Percentiles rank a stretch among this genome's conserved stretches.
These are phyloP conservation scores for Truncatella angustata DNA, from an alignment of 2,329 filamentous ascomycete genomes.

Conservation along the genomic window DNA sequence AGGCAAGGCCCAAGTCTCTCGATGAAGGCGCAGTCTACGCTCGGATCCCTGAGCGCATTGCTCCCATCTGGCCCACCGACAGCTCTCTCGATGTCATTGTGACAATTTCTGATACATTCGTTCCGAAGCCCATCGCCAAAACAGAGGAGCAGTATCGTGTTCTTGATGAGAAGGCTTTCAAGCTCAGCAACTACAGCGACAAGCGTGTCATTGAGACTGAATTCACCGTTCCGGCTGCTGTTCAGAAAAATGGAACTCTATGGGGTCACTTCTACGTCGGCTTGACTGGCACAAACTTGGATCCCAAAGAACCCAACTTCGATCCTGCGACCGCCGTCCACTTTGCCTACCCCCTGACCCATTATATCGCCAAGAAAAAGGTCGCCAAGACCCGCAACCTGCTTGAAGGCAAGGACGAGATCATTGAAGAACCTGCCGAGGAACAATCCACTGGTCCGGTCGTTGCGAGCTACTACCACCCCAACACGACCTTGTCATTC, in stretches of 20 bases:
- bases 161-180: conserved; percentile 77
- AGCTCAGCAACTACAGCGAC: conserved; percentile 75
- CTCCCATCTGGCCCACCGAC: conserved; percentile 84
- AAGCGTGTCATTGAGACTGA: conserved; percentile 73
- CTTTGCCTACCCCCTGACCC: conserved; percentile 81
- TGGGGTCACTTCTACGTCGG: conserved; percentile 94
- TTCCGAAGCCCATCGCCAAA: conserved; percentile 64
- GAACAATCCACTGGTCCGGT: conserved; percentile 61
- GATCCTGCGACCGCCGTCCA: conserved; percentile 76
- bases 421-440: conserved; percentile 47
- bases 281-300: conserved; percentile 70
- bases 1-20: conserved; percentile 59
- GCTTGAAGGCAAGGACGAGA: conserved; percentile 56
- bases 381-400: conserved; percentile 83
- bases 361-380: conserved; percentile 91
- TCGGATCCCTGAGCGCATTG: conserved; percentile 66
- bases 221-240: conserved; percentile 72
- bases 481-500: conserved; percentile 87
- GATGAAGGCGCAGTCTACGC: conserved; percentile 63
- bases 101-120: conserved; percentile 75
- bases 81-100: conserved; percentile 79
- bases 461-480: conserved; percentile 86
- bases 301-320: conserved; percentile 71
- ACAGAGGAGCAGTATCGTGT: conserved; percentile 69
- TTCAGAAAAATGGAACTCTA: conserved; percentile 89